Evolutionary conservation across 139 green algal species (phyloP), one percentile per base, ranked within the genome.

Genomic region (Chlamydomonas sp.): DNA sequence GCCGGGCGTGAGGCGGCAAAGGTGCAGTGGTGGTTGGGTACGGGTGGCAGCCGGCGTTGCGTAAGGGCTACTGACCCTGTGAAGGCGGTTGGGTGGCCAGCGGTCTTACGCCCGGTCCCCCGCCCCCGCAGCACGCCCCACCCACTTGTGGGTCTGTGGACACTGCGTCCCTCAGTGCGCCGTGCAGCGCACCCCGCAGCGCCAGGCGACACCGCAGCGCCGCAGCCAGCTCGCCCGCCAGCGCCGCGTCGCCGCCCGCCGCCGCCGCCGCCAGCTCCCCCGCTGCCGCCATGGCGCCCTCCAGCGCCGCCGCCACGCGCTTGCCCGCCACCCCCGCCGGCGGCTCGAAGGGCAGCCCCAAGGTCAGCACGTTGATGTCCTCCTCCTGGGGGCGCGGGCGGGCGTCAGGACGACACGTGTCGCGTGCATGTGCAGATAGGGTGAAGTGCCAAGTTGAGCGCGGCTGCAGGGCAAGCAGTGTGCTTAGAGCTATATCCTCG

Each of bases 321-420:
- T 0, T 62, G 4, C 31, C 31, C 0, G 7, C 83, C 15, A 15
- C 83, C 5, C 12, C 60, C 3, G 83, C 31, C 67, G 82, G 75
- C 20, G 66, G 59, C 78, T 95, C 90, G 17, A 95, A 88, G 18
- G 83, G 88, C 5, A 97, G 86, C 5, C 93, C 95, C 73, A 91
- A 90, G 1, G 85, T 90, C 78, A 95, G 85, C 9, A 93, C 49
- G 66, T 88, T 93, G 72, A 95, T 92, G 85, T 95, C 92, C 85
- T 95, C 92, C 84, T 95, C 92, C 90, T 95, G 89, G 31, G 69
- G 69, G 67, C 67, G 67, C 10, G 8, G 8, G 12, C 75, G 78
- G 75, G 67, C 66, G 20, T 83, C 63, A 74, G 66, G 63, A 20
- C 77, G 77, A 18, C 14, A 10, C 18, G 7, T 74, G 77, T 17